Percentiles rank a stretch among this genome's conserved stretches.
Evolutionary conservation across 306 rosid genomes (phyloP).

Genomic region (Vigna hirtella): DNA sequence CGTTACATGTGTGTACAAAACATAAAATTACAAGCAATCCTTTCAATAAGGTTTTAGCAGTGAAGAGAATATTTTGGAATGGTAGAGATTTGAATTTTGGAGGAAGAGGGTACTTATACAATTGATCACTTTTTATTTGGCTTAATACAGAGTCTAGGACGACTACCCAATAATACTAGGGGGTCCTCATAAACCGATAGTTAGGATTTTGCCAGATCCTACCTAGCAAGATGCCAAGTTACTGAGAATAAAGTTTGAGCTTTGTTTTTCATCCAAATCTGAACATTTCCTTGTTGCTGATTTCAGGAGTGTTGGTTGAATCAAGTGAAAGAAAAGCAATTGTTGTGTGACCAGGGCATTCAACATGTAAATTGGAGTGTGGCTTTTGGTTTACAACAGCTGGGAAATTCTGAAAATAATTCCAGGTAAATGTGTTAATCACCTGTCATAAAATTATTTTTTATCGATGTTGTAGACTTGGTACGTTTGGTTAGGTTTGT

Average conservation of each 20-base stretch:
- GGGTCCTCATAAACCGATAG: background rate
- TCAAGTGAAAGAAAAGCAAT: conserved; percentile 89
- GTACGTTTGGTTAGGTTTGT: background rate
- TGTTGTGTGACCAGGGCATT: conserved; percentile 81
- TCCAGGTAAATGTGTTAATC: conserved; percentile 58
- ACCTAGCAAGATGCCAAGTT: no score
- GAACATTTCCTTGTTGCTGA: conserved; percentile 37
- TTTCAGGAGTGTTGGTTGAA: conserved; percentile 94
- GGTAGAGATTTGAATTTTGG: background rate
- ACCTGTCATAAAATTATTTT: conserved; percentile 19
- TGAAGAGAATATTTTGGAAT: background rate
- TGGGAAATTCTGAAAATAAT: conserved; percentile 60
- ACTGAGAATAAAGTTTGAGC: background rate
- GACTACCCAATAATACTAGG: background rate
- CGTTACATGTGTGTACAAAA: no score
- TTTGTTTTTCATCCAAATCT: conserved; percentile 32
- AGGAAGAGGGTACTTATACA: background rate
- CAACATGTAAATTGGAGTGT: conserved; percentile 59
- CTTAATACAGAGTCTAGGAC: no score
- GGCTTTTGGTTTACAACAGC: conserved; percentile 55
- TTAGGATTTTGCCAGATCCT: no score
- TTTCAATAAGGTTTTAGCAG: no score
- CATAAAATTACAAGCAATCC: no score
- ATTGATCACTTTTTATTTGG: background rate
- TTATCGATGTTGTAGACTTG: background rate